Base-by-base conservation (phyloP, 1,139 yeast species). In the Eremothecium sinecaudum region DNA sequence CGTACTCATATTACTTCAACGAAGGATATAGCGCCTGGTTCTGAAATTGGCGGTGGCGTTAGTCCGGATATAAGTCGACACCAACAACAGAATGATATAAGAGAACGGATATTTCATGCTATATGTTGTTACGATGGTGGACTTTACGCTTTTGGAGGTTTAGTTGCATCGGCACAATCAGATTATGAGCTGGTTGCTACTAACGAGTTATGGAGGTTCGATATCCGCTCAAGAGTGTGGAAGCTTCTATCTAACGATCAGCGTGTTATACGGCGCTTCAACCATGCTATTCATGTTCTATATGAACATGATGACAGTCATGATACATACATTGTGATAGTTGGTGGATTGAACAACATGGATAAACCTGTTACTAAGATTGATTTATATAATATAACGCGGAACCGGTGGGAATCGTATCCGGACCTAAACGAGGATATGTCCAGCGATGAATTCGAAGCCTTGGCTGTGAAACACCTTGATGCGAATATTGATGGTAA, bases 191-290 rank as follows among this genome's bases (percentile, higher is more conserved):
- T 77, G 15, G 58, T 60, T 2, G 72, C 80, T 0, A 47, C 67
- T 12, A 76, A 76, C 45, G 90, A 79, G 44, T 55, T 78, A 15
- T 80, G 90, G 87, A 69, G 67, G 42, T 72, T 77, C 43, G 69
- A 76, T 50, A 54, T 75, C 29, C 67, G 63, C 26, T 54, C 66
- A 2, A 62, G 62, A 33, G 51, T 53, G 13, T 79, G 87, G 86
- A 53, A 50, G 1, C 63, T 71, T 33, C 53, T 74, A 3, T 67
- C 67, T 38, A 67, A 62, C 38, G 74, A 62, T 32, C 51, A 60
- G 1, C 56, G 55, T 3, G 41, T 49, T 4, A 42, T 56, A 0
- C 47, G 62, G 13, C 61, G 84, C 32, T 78, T 58, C 49, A 67
- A 69, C 39, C 80, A 75, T 48, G 62, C 70, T 24, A 56, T 74